Percentiles rank a stretch among this genome's conserved stretches.
phyloP scores from a whole-genome alignment of 2,329 filamentous ascomycete genomes.

The Coniochaeta pulveracea region DNA sequence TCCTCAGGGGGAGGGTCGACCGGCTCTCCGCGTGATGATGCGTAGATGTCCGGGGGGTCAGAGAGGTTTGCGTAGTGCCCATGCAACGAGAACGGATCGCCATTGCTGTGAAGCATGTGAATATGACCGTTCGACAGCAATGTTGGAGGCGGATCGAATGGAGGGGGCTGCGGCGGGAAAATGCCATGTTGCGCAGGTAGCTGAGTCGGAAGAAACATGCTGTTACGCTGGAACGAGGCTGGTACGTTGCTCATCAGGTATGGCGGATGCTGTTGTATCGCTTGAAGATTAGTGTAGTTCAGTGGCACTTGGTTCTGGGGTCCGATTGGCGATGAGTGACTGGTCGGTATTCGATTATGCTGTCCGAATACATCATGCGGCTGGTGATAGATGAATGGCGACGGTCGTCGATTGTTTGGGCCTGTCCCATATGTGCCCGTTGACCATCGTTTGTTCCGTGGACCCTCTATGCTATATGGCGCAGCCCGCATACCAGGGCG shows the following conservation, averaged over 20 bases:
- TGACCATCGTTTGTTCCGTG: conserved; percentile 64
- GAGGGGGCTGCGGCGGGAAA: conserved; percentile 27
- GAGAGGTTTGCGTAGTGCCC: conserved; percentile 63
- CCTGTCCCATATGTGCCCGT: conserved; percentile 59
- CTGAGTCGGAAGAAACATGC: conserved; percentile 48
- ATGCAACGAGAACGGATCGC: conserved; percentile 54
- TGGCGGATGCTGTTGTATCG: conserved; percentile 41
- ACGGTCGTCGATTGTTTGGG: conserved; percentile 40
- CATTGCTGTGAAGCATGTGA: conserved; percentile 65
- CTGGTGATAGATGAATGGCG: conserved; percentile 52
- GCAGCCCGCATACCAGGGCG: conserved; percentile 56
- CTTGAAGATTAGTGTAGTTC: conserved; percentile 42
- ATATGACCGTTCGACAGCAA: conserved; percentile 63
- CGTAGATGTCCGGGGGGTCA: conserved; percentile 67
- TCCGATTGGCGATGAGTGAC: conserved; percentile 38
- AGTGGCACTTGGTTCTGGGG: conserved; percentile 36
- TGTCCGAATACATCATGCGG: conserved; percentile 46
- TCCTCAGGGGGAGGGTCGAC: conserved; percentile 66
- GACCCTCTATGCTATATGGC: conserved; percentile 58
- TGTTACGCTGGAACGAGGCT: conserved; percentile 37
- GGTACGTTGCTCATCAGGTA: conserved; percentile 42
- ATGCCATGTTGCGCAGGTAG: conserved; percentile 37
- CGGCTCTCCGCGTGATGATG: conserved; percentile 63
- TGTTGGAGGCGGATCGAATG: conserved; percentile 47
- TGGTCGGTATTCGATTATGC: conserved; percentile 42